These are phyloP conservation scores for Colletotrichum sp. DNA, from an alignment of 2,329 filamentous ascomycete genomes.

Conservation along the genomic window DNA sequence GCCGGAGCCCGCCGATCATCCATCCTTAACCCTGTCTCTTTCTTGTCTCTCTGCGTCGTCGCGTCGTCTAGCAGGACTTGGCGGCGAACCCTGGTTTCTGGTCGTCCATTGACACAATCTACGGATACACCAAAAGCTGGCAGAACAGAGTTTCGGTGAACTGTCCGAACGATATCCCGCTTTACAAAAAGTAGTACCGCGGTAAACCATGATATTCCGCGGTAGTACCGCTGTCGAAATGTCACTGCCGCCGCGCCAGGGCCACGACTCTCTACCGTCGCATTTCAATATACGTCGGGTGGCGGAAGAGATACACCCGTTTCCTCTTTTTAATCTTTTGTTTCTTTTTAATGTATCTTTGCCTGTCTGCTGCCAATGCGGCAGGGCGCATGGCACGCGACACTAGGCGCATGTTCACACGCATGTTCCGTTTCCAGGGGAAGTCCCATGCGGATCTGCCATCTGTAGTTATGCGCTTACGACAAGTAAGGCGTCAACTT, in stretches of 20 bases:
- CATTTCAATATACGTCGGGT: background rate
- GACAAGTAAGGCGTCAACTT: background rate
- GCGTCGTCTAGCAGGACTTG: background rate
- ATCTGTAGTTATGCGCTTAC: background rate
- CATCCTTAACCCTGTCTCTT: background rate
- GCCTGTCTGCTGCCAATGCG: background rate
- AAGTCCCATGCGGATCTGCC: background rate
- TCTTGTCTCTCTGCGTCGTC: background rate
- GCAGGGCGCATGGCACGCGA: background rate
- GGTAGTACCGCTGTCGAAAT: background rate
- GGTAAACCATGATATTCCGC: background rate
- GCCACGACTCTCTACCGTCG: background rate
- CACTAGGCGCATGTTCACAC: background rate
- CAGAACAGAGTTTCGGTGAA: background rate
- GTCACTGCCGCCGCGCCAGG: background rate
- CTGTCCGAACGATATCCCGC: background rate
- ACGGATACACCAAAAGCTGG: background rate
- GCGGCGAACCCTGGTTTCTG: background rate
- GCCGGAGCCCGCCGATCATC: slow-evolving; percentile 18
- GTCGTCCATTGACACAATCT: background rate
- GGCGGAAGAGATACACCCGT: background rate
- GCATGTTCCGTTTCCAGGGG: background rate
- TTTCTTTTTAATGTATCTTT: background rate
- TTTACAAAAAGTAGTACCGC: background rate
- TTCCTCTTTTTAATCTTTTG: background rate